A percentile compares a stretch with the other conserved stretches of the same genome.
These are phyloP conservation scores for Cercospora zeae-maydis DNA, from an alignment of 2,329 filamentous ascomycete species.

Conservation along the genomic window DNA sequence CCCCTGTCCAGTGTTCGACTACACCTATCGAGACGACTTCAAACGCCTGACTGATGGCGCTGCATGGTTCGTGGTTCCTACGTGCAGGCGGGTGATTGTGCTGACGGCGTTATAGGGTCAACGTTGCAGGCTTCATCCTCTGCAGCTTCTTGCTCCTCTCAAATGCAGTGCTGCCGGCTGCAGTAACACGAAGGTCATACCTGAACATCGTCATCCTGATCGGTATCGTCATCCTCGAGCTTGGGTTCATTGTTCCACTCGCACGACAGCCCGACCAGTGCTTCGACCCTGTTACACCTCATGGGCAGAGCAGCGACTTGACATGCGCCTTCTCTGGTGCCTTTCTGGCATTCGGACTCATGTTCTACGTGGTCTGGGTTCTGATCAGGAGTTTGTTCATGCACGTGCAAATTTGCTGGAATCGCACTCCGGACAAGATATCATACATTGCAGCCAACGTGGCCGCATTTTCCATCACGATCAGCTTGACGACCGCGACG, in stretches of 20 bases:
- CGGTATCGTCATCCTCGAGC: conserved; percentile 69
- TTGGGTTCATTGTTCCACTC: conserved; percentile 80
- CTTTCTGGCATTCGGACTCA: conserved; percentile 73
- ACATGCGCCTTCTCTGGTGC: conserved; percentile 78
- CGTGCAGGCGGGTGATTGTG: background rate
- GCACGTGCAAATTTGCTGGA: conserved; percentile 41
- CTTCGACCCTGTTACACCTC: conserved; percentile 77
- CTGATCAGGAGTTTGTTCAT: conserved; percentile 53
- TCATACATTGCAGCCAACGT: conserved; percentile 36
- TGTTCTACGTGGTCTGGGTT: conserved; percentile 74
- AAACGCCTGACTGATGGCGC: conserved; percentile 58
- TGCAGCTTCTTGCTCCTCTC: conserved; percentile 72
- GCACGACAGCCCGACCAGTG: conserved; percentile 71
- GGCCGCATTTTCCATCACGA: conserved; percentile 31
- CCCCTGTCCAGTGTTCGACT: conserved; percentile 78
- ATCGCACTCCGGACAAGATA: conserved; percentile 31
- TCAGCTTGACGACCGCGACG: conserved; percentile 45
- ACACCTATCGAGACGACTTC: conserved; percentile 57
- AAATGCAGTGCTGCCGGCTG: conserved; percentile 70
- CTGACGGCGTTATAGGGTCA: conserved; percentile 51
- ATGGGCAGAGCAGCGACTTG: conserved; percentile 70
- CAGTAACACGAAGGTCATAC: conserved; percentile 80
- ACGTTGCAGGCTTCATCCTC: conserved; percentile 65
- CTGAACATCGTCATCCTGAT: conserved; percentile 74
- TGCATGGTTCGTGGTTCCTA: conserved; percentile 52